Conservation (phyloP, 495 filamentous ascomycete genomes). For the Aspergillus egyptiacus region DNA sequence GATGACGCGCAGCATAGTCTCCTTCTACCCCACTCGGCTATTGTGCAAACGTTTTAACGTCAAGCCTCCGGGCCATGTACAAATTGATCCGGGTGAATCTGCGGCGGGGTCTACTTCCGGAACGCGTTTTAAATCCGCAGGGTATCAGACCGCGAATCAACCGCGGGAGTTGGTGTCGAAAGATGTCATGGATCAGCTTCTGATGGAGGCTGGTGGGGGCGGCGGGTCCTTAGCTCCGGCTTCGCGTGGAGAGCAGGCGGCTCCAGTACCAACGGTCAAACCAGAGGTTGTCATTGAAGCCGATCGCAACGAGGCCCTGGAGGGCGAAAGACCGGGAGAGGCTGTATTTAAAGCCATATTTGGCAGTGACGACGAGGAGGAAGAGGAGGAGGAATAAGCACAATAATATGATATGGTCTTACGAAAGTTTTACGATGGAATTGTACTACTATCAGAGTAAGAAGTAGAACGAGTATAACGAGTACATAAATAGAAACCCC, state of each 20-base stretch:
- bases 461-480: not conserved
- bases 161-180: conserved; percentile 37
- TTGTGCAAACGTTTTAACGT: conserved; percentile 93
- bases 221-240: conserved; percentile 4
- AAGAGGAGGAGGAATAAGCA: conserved; percentile 41
- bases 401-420: not conserved
- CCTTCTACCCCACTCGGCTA: conserved; percentile 76
- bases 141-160: conserved; percentile 28
- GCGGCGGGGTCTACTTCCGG: conserved; percentile 17
- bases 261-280: conserved; percentile 8
- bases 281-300: conserved; percentile 53
- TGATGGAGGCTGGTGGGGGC: conserved; percentile 23
- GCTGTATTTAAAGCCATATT: conserved; percentile 94
- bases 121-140: conserved; percentile 32
- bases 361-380: conserved; percentile 78
- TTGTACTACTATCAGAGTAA: not conserved
- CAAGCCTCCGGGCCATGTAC: conserved; percentile 65
- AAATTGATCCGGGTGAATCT: conserved; percentile 47
- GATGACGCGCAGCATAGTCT: conserved; percentile 66
- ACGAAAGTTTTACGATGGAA: not conserved
- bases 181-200: conserved; percentile 36
- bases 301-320: conserved; percentile 80
- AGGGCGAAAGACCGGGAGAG: conserved; percentile 73
- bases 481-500: conserved; percentile 1
- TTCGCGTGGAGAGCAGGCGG: conserved; percentile 8